phyloP scores from a whole-genome alignment of 805 yeast species.

The Pichia nakasei region DNA sequence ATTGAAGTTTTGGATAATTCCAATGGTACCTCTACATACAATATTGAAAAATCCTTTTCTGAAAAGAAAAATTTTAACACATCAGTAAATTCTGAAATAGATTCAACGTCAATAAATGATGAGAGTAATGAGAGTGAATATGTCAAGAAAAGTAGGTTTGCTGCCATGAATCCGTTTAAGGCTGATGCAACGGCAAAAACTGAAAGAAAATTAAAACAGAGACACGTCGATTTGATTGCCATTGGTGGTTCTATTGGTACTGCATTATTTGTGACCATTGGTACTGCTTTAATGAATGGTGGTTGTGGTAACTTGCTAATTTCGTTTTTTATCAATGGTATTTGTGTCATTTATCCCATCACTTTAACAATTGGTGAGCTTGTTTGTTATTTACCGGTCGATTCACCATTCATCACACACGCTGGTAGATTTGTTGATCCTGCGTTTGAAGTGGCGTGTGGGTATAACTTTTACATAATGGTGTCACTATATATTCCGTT shows the following conservation, averaged over 20 bases:
- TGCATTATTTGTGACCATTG: slow-evolving; percentile 67
- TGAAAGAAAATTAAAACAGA: slow-evolving; percentile 43
- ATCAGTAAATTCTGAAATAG: background rate
- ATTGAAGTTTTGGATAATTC: background rate
- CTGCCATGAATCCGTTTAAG: background rate
- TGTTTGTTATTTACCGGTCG: slow-evolving; percentile 66
- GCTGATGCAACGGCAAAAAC: slow-evolving; percentile 3
- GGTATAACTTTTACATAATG: slow-evolving; percentile 73
- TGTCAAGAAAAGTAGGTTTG: background rate
- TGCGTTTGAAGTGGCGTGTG: slow-evolving; percentile 64
- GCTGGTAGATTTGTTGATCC: slow-evolving; percentile 75
- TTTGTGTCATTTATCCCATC: slow-evolving; percentile 51
- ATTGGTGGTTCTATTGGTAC: slow-evolving; percentile 82
- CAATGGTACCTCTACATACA: background rate
- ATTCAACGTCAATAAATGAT: background rate
- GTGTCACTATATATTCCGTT: slow-evolving; percentile 75
- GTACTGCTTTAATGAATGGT: slow-evolving; percentile 51
- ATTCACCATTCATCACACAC: slow-evolving; percentile 68
- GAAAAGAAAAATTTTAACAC: background rate
- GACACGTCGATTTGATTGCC: slow-evolving; percentile 73
- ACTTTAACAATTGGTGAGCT: slow-evolving; percentile 71
- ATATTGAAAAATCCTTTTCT: background rate
- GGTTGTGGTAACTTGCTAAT: slow-evolving; percentile 66
- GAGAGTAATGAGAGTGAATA: background rate
- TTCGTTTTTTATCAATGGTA: slow-evolving; percentile 58